A percentile compares a stretch with the other conserved stretches of the same genome.
Conservation (phyloP, 1,284 basidiomycete species). For the Neonothopanus nambi region DNA sequence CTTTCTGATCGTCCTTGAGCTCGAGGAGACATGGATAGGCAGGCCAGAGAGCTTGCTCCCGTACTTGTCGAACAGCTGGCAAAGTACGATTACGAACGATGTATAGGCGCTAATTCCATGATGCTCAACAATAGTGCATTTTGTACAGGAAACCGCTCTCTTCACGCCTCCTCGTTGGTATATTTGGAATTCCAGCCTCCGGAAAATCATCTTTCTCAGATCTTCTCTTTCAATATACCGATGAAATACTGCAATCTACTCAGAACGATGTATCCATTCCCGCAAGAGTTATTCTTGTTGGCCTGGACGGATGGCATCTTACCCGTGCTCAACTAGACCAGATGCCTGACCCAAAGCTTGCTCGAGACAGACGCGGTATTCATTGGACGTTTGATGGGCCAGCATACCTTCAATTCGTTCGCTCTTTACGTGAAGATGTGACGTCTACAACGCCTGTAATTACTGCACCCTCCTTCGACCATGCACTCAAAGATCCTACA, state of each 20-base stretch:
- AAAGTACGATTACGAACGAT: conserved; percentile 28
- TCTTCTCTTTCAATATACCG: conserved; percentile 52
- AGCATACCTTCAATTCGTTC: conserved; percentile 68
- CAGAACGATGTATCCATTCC: conserved; percentile 8
- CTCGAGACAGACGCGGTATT: conserved; percentile 66
- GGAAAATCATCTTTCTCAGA: conserved; percentile 78
- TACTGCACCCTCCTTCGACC: conserved; percentile 76
- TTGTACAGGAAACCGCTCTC: conserved; percentile 46
- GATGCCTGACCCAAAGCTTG: conserved; percentile 70
- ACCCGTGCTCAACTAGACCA: conserved; percentile 66
- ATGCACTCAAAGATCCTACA: conserved; percentile 66
- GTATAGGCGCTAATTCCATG: background rate
- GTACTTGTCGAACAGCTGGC: conserved; percentile 35
- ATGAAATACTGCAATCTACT: conserved; percentile 34
- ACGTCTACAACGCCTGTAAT: conserved; percentile 34
- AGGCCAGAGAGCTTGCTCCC: conserved; percentile 33
- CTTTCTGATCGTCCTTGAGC: background rate
- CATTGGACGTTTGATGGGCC: conserved; percentile 74
- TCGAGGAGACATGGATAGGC: conserved; percentile 30
- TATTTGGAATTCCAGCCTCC: conserved; percentile 80
- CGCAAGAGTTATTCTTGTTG: conserved; percentile 56
- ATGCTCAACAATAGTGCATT: background rate
- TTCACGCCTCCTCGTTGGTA: conserved; percentile 70
- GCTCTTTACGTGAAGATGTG: conserved; percentile 46
- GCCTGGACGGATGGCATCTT: conserved; percentile 87